A percentile compares a stretch with the other conserved stretches of the same genome.
These are phyloP conservation scores for Talaromyces borbonicus DNA, from an alignment of 495 filamentous ascomycete genomes.

Conservation along the genomic window DNA sequence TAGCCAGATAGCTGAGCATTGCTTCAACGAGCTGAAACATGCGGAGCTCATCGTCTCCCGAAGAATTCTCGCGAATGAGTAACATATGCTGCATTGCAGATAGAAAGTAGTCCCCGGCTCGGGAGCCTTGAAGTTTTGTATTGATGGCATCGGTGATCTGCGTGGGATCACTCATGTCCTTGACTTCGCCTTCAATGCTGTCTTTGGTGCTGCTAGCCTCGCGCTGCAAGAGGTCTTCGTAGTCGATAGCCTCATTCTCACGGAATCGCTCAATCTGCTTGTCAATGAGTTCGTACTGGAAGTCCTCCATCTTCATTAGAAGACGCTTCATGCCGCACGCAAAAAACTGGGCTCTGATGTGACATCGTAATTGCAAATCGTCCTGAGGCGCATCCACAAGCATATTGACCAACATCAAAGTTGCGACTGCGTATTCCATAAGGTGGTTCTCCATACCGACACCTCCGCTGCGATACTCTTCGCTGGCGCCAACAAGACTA, in stretches of 20 bases:
- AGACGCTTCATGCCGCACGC: constrained; percentile 94
- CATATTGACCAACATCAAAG: constrained; percentile 93
- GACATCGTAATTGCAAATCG: constrained; percentile 83
- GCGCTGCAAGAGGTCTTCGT: constrained; percentile 89
- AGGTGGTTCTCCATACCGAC: constrained; percentile 98
- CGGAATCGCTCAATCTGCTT: constrained; percentile 94
- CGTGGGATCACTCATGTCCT: constrained; percentile 85
- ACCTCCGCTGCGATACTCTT: constrained; percentile 92
- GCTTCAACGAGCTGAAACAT: constrained; percentile 98
- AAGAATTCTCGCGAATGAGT: constrained; percentile 80
- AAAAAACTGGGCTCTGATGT: constrained; percentile 92
- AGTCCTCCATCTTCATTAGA: constrained; percentile 92
- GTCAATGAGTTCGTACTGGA: constrained; percentile 97
- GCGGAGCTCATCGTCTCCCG: constrained; percentile 75
- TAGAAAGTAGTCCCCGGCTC: constrained; percentile 89
- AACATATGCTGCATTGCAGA: constrained; percentile 93
- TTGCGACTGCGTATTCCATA: constrained; percentile 98
- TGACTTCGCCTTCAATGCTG: constrained; percentile 79
- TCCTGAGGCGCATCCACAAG: constrained; percentile 82
- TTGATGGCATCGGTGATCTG: constrained; percentile 94
- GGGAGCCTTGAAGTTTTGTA: constrained; percentile 70
- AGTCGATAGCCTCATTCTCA: constrained; percentile 92
- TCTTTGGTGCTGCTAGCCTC: constrained; percentile 88
- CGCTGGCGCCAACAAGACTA: constrained; percentile 89
- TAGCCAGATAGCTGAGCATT: constrained; percentile 97